These are phyloP conservation scores for Fusarium illudens DNA, from an alignment of 2,329 filamentous ascomycete species.

Conservation along the genomic window DNA sequence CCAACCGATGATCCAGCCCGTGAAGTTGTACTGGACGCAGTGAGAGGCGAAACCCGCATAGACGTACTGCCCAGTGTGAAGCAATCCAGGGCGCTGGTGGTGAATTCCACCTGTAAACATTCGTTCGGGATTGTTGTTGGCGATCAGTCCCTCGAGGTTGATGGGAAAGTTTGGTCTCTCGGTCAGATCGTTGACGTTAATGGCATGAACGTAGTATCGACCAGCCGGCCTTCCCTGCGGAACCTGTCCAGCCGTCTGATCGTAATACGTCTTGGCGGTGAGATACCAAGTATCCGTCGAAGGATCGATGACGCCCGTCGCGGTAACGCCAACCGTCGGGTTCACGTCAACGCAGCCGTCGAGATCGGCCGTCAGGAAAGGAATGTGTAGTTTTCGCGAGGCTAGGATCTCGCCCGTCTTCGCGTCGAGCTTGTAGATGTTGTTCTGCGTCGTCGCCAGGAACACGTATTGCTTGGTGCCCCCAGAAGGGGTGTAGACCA, in stretches of 20 bases:
- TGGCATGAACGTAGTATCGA: constrained; percentile 50
- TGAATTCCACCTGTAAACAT: constrained; percentile 62
- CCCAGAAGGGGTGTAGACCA: constrained; percentile 58
- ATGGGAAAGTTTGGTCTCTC: constrained; percentile 57
- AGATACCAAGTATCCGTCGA: constrained; percentile 55
- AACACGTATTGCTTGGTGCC: constrained; percentile 62
- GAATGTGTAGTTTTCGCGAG: constrained; percentile 57
- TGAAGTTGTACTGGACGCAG: constrained; percentile 65
- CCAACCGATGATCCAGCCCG: constrained; percentile 60
- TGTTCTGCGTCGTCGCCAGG: constrained; percentile 65
- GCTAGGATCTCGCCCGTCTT: constrained; percentile 62
- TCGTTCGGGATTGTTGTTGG: constrained; percentile 57
- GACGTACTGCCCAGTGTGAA: constrained; percentile 55
- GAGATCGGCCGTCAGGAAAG: constrained; percentile 59
- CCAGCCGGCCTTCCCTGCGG: constrained; percentile 48
- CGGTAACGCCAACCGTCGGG: constrained; percentile 56
- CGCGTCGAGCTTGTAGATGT: constrained; percentile 64
- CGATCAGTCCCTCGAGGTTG: constrained; percentile 55
- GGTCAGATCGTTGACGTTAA: constrained; percentile 50
- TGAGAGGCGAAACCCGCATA: constrained; percentile 64
- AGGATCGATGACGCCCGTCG: constrained; percentile 57
- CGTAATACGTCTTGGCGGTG: constrained; percentile 53
- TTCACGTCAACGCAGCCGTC: constrained; percentile 59
- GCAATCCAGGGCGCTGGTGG: constrained; percentile 59
- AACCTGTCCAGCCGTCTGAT: constrained; percentile 43